phyloP scores from a whole-genome alignment of 2,329 filamentous ascomycete genomes.

The Graphilbum sp. region DNA sequence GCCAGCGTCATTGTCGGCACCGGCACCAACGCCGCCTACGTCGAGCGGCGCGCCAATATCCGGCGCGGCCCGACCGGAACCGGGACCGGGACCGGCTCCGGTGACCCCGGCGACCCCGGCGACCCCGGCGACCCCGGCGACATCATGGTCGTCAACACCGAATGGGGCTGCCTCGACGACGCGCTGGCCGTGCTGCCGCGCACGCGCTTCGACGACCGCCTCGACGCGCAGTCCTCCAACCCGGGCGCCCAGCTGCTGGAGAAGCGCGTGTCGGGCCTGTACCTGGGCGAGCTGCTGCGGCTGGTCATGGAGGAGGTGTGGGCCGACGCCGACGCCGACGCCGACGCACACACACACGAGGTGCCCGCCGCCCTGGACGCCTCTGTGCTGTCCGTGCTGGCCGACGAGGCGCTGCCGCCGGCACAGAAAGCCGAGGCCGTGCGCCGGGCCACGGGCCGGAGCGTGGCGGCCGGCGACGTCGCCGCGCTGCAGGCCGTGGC shows the following conservation, averaged over 20 bases:
- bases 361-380: background rate
- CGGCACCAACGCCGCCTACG: slow-evolving; percentile 90
- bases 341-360: too few relatives aligned
- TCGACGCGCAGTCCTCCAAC: slow-evolving; percentile 71
- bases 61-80: background rate
- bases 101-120: slow-evolving; percentile 57
- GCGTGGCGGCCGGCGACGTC: slow-evolving; percentile 36
- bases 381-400: slow-evolving; percentile 3
- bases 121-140: slow-evolving; percentile 36
- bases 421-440: background rate
- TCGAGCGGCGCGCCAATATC: slow-evolving; percentile 78
- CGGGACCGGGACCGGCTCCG: too few relatives aligned
- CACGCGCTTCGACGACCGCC: slow-evolving; percentile 61
- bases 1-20: slow-evolving; percentile 93
- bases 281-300: slow-evolving; percentile 82
- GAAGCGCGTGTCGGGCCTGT: slow-evolving; percentile 98
- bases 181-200: slow-evolving; percentile 69
- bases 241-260: slow-evolving; percentile 96
- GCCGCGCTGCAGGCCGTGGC: slow-evolving; percentile 69
- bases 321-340: background rate
- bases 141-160: slow-evolving; percentile 92
- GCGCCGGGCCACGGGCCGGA: background rate
- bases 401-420: background rate
- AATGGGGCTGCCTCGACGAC: slow-evolving; percentile 98
- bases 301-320: slow-evolving; percentile 48